Conservation (phyloP, 1,139 yeast species). For the Blastobotrys petasosporus region DNA sequence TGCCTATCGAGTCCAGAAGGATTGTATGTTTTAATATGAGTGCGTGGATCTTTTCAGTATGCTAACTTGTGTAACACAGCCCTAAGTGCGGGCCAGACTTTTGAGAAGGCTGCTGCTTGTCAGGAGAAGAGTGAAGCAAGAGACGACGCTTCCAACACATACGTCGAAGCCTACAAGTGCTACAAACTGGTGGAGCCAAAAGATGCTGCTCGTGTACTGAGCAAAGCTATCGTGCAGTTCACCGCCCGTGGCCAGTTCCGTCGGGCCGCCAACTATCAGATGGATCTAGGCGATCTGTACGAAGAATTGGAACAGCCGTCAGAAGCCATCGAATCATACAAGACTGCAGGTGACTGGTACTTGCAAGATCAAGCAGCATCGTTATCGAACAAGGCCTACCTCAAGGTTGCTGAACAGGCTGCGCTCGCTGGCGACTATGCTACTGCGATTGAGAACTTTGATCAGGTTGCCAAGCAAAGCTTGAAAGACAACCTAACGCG, state of each 20-base stretch:
- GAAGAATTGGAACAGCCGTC: conserved; percentile 63
- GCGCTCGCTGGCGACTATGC: conserved; percentile 70
- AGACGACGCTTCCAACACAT: conserved; percentile 88
- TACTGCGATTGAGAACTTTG: conserved; percentile 71
- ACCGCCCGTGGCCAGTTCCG: conserved; percentile 91
- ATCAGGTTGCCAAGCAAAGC: conserved; percentile 68
- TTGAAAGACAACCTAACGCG: conserved; percentile 69
- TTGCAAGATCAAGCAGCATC: conserved; percentile 92
- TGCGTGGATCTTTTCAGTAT: background rate
- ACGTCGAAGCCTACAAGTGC: conserved; percentile 87
- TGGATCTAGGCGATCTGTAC: conserved; percentile 82
- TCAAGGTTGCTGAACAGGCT: conserved; percentile 84
- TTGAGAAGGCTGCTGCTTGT: conserved; percentile 77
- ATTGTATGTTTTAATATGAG: conserved; percentile 26
- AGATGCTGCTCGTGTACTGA: conserved; percentile 73
- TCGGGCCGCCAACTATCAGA: conserved; percentile 89
- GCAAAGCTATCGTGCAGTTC: conserved; percentile 74
- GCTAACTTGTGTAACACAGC: background rate
- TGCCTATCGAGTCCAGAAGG: conserved; percentile 69
- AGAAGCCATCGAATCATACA: conserved; percentile 72
- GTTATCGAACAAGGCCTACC: conserved; percentile 76
- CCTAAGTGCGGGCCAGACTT: conserved; percentile 66
- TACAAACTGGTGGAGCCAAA: conserved; percentile 65
- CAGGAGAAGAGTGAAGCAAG: conserved; percentile 70
- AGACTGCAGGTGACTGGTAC: conserved; percentile 95